Base-by-base conservation (phyloP, 805 yeast species). In the Kregervanrija delftensis region DNA sequence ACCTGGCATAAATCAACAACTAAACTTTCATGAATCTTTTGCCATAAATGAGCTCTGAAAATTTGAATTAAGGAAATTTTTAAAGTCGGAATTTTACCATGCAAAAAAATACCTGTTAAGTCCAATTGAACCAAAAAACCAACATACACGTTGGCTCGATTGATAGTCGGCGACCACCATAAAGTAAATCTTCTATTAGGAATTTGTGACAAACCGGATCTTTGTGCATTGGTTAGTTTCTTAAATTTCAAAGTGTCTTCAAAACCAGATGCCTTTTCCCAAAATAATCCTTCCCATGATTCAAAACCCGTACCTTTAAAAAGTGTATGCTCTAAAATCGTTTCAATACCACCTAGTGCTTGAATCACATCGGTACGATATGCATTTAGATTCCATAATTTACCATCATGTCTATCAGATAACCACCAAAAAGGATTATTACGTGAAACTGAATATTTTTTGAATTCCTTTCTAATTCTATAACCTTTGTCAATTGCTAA, bases 111-210 rank as follows among this genome's bases (percentile, higher is more conserved):
- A 57, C 99, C 99, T 0, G 99, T 93, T 58, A 93, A 69, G 65
- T 93, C 99, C 38, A 93, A 71, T 61, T 93, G 99, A 30, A 93
- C 99, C 58, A 90, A 72, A 68, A 93, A 93, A 28, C 99, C 99
- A 46, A 93, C 97, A 59, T 93, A 93, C 22, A 93, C 98, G 59
- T 93, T 93, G 5, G 99, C 99, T 51, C 99, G 77, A 58, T 93
- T 93, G 56, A 93, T 93, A 0, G 99, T 93, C 5, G 99, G 99
- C 0, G 97, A 89, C 99, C 99, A 93, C 99, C 99, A 93, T 30
- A 93, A 68, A 0, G 99, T 93, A 60, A 93, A 93, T 39, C 99
- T 76, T 61, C 99, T 82, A 60, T 93, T 93, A 3, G 99, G 99
- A 57, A 93, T 91, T 67, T 93, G 99, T 58, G 95, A 86, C 52